phyloP scores from a whole-genome alignment of 2,329 filamentous ascomycete species.

The Blastomyces gilchristii region DNA sequence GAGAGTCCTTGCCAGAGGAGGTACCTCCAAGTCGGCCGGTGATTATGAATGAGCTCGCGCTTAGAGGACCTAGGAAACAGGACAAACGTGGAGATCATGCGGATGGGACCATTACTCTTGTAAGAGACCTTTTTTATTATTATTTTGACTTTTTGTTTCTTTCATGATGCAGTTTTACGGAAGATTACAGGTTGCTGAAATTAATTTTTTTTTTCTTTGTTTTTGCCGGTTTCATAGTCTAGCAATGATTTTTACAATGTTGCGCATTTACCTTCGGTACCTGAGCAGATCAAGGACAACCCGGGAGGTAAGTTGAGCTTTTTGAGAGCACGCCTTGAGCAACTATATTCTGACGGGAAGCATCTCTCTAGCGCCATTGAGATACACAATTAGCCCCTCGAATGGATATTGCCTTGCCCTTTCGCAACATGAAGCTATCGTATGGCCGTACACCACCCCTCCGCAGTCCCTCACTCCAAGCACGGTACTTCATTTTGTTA shows the following conservation, averaged over 20 bases:
- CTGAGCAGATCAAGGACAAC: conserved; percentile 61
- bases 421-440: conserved; percentile 69
- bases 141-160: neutral
- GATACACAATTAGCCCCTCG: conserved; percentile 54
- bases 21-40: neutral
- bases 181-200: neutral
- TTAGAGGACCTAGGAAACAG: conserved; percentile 30
- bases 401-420: conserved; percentile 69
- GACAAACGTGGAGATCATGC: conserved; percentile 25
- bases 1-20: neutral
- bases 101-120: conserved; percentile 30
- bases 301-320: conserved; percentile 43
- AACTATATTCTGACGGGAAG: conserved; percentile 9
- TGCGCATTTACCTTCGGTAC: conserved; percentile 71
- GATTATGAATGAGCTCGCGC: conserved; percentile 24
- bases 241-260: conserved; percentile 78
- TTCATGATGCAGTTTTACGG: neutral
- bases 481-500: conserved; percentile 68
- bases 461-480: conserved; percentile 38
- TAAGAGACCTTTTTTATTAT: conserved; percentile 16
- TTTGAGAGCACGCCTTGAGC: neutral
- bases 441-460: conserved; percentile 73
- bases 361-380: conserved; percentile 46
- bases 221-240: conserved; percentile 45
- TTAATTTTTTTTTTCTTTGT: too few relatives aligned